Percentiles rank a stretch among this genome's conserved stretches.
phyloP scores from a whole-genome alignment of 2,329 filamentous ascomycete species.

The Calonectria montana region DNA sequence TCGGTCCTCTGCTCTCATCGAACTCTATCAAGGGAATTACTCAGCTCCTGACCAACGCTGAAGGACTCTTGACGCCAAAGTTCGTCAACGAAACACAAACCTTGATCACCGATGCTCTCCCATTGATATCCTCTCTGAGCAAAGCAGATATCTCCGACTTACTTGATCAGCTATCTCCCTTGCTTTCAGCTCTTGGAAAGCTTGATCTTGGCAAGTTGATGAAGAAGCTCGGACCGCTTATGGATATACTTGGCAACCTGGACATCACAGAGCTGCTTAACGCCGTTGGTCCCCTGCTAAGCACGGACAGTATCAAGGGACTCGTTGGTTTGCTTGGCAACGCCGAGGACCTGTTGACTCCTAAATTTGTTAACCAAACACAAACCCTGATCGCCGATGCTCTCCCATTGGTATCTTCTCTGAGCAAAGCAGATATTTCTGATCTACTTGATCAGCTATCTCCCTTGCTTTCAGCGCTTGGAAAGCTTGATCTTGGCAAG shows the following conservation, averaged over 20 bases:
- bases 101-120: conserved; percentile 43
- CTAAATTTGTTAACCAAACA: conserved; percentile 46
- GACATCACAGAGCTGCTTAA: conserved; percentile 49
- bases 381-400: conserved; percentile 49
- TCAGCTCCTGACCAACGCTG: conserved; percentile 45
- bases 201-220: conserved; percentile 45
- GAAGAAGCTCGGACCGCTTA: conserved; percentile 43
- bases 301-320: conserved; percentile 46
- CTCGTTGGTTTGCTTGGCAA: conserved; percentile 49
- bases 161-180: conserved; percentile 42
- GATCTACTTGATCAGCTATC: conserved; percentile 41
- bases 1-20: conserved; percentile 43
- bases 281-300: conserved; percentile 48
- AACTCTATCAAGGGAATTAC: conserved; percentile 46
- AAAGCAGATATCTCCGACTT: conserved; percentile 41
- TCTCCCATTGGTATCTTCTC: conserved; percentile 36
- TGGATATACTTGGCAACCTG: conserved; percentile 45
- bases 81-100: conserved; percentile 45
- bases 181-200: conserved; percentile 46
- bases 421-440: conserved; percentile 38
- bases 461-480: conserved; percentile 46
- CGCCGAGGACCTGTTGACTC: conserved; percentile 48
- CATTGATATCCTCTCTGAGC: conserved; percentile 35
- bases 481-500: conserved; percentile 45
- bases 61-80: conserved; percentile 41